Evolutionary conservation across 2,329 filamentous ascomycete genomes (phyloP), one percentile per base, ranked within the genome.

Genomic region (Fusarium udum): DNA sequence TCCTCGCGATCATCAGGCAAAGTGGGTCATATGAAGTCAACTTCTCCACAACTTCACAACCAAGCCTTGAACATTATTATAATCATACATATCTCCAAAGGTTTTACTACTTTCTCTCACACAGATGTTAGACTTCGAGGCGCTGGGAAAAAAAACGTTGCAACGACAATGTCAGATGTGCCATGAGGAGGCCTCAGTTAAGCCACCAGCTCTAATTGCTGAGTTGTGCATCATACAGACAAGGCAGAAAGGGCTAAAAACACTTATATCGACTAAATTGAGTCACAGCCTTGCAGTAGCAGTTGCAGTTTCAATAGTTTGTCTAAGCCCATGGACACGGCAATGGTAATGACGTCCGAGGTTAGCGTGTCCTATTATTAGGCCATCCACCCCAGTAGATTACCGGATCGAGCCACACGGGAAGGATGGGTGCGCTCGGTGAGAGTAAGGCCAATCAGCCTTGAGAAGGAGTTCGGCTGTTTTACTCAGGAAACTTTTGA

Each of bases 211-310:
- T 64, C 32, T 43, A 32, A 67, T 36, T 56, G 40, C 49, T 62
- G 37, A 49, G 48, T 48, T 43, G 18, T 53, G 55, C 52, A 63
- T 64, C 31, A 43, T 57, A 62, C 61, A 67, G 49, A 70, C 67
- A 65, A 77, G 73, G 74, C 72, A 76, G 74, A 76, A 70, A 64
- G 42, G 46, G 39, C 31, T 53, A 57, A 64, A 69, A 57, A 43
- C 36, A 51, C 40, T 60, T 51, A 51, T 20, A 74, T 49, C 32
- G 64, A 51, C 37, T 42, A 26, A 18, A 43, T 40, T 61, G 56
- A 61, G 69, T 72, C 39, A 45, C 52, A 75, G 74, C 73, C 69
- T 77, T 74, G 72, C 75, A 76, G 75, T 52, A 64, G 51, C n/a
- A 59, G 34, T 42, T 51, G 51, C 51, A 55, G 39, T 48, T 72